Evolutionary conservation across 2,329 filamentous ascomycete species (phyloP).

Genomic region (Apiospora kogelbergensis): DNA sequence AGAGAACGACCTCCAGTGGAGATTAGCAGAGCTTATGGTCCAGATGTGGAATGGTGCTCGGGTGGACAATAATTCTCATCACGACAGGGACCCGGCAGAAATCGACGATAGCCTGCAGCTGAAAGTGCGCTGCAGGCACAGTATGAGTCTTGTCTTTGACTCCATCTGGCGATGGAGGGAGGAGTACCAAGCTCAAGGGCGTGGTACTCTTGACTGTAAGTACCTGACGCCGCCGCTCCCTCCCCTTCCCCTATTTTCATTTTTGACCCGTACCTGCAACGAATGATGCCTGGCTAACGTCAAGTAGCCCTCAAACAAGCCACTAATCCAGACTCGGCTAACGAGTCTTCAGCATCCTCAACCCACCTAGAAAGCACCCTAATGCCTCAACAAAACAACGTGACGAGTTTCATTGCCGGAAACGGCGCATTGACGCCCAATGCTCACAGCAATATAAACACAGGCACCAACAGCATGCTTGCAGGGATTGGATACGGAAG

Average conservation of each 20-base stretch:
- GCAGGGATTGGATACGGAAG: conserved; percentile 55
- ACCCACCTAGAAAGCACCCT: conserved; percentile 64
- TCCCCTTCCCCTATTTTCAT: conserved; percentile 15
- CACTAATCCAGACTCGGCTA: conserved; percentile 78
- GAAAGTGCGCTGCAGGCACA: conserved; percentile 80
- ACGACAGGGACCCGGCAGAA: conserved; percentile 48
- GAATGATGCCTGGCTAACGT: conserved; percentile 30
- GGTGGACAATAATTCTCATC: conserved; percentile 47
- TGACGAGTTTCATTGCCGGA: conserved; percentile 47
- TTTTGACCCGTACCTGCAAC: conserved; percentile 26
- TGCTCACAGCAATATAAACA: conserved; percentile 40
- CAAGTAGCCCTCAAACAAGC: conserved; percentile 75
- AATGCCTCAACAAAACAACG: conserved; percentile 44
- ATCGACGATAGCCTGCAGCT: conserved; percentile 74
- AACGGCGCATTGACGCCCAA: conserved; percentile 56
- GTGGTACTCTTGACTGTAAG: conserved; percentile 71
- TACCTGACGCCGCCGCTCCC: conserved; percentile 18
- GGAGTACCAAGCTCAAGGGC: conserved; percentile 71
- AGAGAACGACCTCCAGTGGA: conserved; percentile 76
- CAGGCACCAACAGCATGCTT: conserved; percentile 46
- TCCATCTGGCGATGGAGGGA: conserved; percentile 85
- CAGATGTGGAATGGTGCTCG: conserved; percentile 80
- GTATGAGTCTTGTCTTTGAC: conserved; percentile 83
- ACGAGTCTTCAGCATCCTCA: conserved; percentile 70
- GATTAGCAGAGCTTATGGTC: conserved; percentile 80